These are phyloP conservation scores for Yamadazyma akitaensis DNA, from an alignment of 805 yeast genomes.

Conservation along the genomic window DNA sequence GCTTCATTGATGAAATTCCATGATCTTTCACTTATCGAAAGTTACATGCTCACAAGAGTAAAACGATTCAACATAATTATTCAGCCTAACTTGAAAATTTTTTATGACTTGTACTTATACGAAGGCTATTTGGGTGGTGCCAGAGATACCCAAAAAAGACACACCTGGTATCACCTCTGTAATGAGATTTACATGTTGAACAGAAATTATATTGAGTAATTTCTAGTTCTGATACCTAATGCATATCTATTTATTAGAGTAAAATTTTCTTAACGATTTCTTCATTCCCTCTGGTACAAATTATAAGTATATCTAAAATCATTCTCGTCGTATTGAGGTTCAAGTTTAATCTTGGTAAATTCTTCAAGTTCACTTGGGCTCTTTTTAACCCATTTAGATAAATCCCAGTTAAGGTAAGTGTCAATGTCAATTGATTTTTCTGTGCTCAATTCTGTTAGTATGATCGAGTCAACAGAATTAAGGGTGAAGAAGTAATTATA, in stretches of 20 bases:
- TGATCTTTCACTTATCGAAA: slow-evolving; percentile 27
- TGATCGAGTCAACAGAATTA: slow-evolving; percentile 47
- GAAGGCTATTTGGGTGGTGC: slow-evolving; percentile 21
- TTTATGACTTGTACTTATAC: slow-evolving; percentile 34
- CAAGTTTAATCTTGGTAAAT: slow-evolving; percentile 32
- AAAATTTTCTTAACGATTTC: not conserved
- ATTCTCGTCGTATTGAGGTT: slow-evolving; percentile 14
- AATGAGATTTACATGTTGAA: slow-evolving; percentile 28
- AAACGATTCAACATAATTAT: slow-evolving; percentile 39
- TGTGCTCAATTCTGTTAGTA: slow-evolving; percentile 63
- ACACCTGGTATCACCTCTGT: slow-evolving; percentile 30
- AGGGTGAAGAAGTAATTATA: slow-evolving; percentile 55
- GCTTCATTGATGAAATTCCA: slow-evolving; percentile 37
- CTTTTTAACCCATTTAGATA: slow-evolving; percentile 34
- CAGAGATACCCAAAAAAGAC: slow-evolving; percentile 12
- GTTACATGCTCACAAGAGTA: slow-evolving; percentile 37
- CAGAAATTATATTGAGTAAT: slow-evolving; percentile 20
- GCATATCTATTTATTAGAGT: not conserved
- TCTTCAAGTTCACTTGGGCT: slow-evolving; percentile 31
- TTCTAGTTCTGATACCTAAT: not conserved
- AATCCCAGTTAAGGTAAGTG: slow-evolving; percentile 53
- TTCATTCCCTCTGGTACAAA: slow-evolving; percentile 9
- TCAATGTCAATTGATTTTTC: slow-evolving; percentile 57
- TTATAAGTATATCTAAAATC: slow-evolving; percentile 10
- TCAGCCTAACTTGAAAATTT: slow-evolving; percentile 39